These are phyloP conservation scores for Blastomyces silverae DNA, from an alignment of 2,329 filamentous ascomycete genomes.

Conservation along the genomic window DNA sequence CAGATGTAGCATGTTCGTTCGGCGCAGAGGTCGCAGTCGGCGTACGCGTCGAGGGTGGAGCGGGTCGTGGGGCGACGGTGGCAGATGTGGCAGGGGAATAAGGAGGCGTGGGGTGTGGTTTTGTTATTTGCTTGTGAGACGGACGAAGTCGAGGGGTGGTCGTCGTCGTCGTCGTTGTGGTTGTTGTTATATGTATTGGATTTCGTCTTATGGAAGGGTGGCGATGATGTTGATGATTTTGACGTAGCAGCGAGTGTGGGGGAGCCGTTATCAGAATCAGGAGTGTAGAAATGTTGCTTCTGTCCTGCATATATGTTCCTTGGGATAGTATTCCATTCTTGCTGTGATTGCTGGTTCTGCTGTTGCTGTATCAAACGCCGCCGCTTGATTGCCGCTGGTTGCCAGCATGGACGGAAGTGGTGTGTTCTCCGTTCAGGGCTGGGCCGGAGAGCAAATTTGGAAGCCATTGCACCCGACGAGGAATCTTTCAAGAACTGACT, in stretches of 20 bases:
- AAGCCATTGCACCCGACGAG: not conserved
- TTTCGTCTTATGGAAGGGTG: not conserved
- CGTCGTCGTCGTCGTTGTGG: too few species aligned
- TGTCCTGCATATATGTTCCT: not conserved
- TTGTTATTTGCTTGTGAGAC: not conserved
- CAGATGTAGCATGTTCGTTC: conserved; percentile 40
- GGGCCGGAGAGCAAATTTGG: conserved; percentile 1
- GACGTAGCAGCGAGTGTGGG: not conserved
- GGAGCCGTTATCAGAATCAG: not conserved
- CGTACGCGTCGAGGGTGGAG: conserved; percentile 37
- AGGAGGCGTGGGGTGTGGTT: conserved; percentile 13
- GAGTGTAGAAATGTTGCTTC: conserved; percentile 8
- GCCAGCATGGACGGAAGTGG: not conserved
- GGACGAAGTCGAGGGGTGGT: not conserved
- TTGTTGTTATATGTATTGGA: not conserved
- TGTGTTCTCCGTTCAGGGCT: conserved; percentile 7
- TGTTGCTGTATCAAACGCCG: conserved; percentile 18
- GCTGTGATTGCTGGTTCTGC: conserved; percentile 18
- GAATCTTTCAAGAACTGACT: conserved; percentile 18
- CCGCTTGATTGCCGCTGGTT: conserved; percentile 12
- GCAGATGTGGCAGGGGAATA: conserved; percentile 40
- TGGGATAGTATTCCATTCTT: conserved; percentile 1
- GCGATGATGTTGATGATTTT: not conserved
- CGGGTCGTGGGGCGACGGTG: conserved; percentile 38
- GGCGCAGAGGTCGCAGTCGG: conserved; percentile 37